Conservation (phyloP, 1,139 yeast species). For the Saccharomyces hybrid region DNA sequence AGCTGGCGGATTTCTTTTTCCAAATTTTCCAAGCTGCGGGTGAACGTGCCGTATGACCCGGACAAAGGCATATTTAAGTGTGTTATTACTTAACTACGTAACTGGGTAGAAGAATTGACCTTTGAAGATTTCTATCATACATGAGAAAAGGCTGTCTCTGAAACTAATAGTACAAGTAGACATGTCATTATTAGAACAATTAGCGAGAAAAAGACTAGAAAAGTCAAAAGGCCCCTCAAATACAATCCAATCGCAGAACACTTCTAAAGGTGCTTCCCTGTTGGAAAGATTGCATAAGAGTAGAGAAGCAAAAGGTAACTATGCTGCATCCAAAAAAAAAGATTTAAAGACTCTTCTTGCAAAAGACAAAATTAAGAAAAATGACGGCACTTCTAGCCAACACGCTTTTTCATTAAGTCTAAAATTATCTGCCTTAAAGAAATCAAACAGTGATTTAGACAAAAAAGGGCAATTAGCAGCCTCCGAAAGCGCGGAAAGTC, state of each 20-base stretch:
- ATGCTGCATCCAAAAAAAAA: neutral
- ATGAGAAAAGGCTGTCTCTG: neutral
- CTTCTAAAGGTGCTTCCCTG: conserved; percentile 1
- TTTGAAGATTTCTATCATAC: neutral
- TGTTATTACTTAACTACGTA: neutral
- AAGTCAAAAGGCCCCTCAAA: conserved; percentile 6
- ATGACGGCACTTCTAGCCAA: neutral
- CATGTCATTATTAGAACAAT: conserved; percentile 20
- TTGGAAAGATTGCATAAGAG: conserved; percentile 1
- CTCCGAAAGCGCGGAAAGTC: neutral
- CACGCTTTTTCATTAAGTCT: conserved; percentile 3
- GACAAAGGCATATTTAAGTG: neutral
- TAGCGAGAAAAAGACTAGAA: conserved; percentile 17
- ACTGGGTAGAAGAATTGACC: neutral
- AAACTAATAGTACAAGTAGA: neutral
- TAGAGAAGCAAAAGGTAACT: neutral
- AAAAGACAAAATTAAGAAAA: neutral
- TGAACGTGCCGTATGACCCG: neutral
- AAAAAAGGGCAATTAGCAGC: neutral
- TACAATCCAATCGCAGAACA: neutral
- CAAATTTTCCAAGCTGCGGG: neutral
- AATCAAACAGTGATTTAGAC: neutral
- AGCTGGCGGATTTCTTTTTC: neutral
- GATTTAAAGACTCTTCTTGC: neutral
- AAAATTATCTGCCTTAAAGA: conserved; percentile 8